Evolutionary conservation across 2,329 filamentous ascomycete species (phyloP).

Genomic region (Knufia fluminis): DNA sequence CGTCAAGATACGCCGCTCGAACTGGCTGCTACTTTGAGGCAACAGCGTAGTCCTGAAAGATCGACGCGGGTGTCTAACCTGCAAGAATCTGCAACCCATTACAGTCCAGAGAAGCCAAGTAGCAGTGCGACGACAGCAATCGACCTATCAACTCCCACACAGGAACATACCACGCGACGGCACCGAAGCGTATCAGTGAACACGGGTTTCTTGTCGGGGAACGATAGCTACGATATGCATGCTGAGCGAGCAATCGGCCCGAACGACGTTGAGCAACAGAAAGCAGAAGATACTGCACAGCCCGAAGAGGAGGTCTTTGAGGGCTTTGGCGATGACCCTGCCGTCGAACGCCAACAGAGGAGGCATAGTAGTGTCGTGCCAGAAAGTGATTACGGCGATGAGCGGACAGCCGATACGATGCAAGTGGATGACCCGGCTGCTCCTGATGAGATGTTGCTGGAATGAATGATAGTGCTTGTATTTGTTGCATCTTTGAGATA

Average conservation of each 20-base stretch:
- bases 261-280: background rate
- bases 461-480: background rate
- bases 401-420: background rate
- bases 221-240: slow-evolving; percentile 8
- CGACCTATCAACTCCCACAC: background rate
- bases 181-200: slow-evolving; percentile 3
- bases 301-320: background rate
- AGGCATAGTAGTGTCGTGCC: background rate
- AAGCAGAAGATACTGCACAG: background rate
- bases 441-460: background rate
- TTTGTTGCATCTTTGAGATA: background rate
- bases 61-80: too few species aligned
- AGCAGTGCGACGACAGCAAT: background rate
- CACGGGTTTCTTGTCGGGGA: slow-evolving; percentile 13
- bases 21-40: background rate
- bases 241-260: background rate
- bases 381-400: background rate
- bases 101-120: background rate
- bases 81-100: too few species aligned
- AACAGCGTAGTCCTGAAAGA: slow-evolving; percentile 3
- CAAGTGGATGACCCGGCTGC: background rate
- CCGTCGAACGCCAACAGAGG: background rate
- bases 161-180: background rate
- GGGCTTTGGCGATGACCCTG: slow-evolving; percentile 5
- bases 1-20: background rate